phyloP scores from a whole-genome alignment of 768 basidiomycete genomes.

The Sistotremastrum suecicum region DNA sequence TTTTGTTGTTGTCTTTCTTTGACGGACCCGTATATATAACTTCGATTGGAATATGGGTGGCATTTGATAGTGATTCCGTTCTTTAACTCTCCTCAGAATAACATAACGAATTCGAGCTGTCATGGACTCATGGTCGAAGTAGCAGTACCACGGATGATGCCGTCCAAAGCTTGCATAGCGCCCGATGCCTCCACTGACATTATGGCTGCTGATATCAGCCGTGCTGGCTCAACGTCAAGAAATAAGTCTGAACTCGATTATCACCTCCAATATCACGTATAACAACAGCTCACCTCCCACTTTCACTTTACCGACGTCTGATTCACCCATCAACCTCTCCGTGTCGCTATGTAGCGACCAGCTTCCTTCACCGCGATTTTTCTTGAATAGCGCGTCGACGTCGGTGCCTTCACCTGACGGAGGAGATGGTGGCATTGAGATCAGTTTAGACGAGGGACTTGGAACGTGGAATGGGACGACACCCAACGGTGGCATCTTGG shows the following conservation, averaged over 20 bases:
- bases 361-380: conserved; percentile 27
- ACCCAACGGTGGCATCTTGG: conserved; percentile 34
- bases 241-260: background rate
- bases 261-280: background rate
- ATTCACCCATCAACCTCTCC: conserved; percentile 16
- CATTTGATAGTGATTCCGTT: too few species aligned
- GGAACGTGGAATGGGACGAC: conserved; percentile 39
- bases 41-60: too few species aligned
- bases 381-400: conserved; percentile 32
- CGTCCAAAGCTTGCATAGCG: too few species aligned
- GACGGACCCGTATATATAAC: too few species aligned
- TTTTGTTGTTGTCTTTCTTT: too few species aligned
- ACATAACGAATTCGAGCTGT: too few species aligned
- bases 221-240: too few species aligned
- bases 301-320: conserved; percentile 15
- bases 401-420: conserved; percentile 24
- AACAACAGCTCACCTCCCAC: conserved; percentile 9
- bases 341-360: conserved; percentile 18
- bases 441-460: conserved; percentile 30
- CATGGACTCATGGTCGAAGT: too few species aligned
- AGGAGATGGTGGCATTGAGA: conserved; percentile 31
- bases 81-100: too few species aligned
- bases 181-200: too few species aligned
- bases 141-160: too few species aligned
- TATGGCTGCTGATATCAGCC: too few species aligned